Base-by-base conservation (phyloP, 441 rosid species). In the Pelargonium australe region DNA sequence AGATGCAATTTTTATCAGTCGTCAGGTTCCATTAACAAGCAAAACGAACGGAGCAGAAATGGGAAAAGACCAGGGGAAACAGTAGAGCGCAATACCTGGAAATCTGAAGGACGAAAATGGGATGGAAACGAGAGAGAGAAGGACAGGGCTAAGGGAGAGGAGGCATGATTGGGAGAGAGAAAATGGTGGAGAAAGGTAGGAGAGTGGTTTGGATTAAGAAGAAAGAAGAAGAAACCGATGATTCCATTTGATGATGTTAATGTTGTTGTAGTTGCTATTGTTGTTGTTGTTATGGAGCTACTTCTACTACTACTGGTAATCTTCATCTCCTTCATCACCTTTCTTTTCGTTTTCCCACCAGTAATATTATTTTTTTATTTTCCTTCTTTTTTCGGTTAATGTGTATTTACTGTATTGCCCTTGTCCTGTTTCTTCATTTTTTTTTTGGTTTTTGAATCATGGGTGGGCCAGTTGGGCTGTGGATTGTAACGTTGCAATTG, bases 181-280 rank as follows among this genome's bases (percentile, higher is more conserved):
- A 69, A 63, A 58, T 17, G 72, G 44, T 14, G 61, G 47, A 47
- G 41, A 60, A 64, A 44, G 63, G 76, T 64, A 47, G 60, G 68
- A 64, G 70, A 64, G 76, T 62, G 76, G 74, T 44, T 64, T 40
- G 43, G 67, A 17, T 64, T 70, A 64, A 58, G 69, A 65, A 40
- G 28, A 72, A 73, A 70, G 76, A 73, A 2, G 2, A 23, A 70
- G 68, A 60, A 77, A 66, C 71, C 17, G 72, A 75, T 72, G 84
- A 79, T 71, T 75, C 81, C 84, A 78, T 74, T 64, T 68, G 78
- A 55, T 73, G 68, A 43, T 51, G 73, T 34, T 40, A 34, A 68
- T 57, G 34, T 77, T 58, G 61, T 19, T 51, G 66, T n/a, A 25
- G 64, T 28, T 70, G 60, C 19, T 69, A 65, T 20, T 61, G 66